Conservation (phyloP, 352 stramenopile species). For the Pythium dissotocum region DNA sequence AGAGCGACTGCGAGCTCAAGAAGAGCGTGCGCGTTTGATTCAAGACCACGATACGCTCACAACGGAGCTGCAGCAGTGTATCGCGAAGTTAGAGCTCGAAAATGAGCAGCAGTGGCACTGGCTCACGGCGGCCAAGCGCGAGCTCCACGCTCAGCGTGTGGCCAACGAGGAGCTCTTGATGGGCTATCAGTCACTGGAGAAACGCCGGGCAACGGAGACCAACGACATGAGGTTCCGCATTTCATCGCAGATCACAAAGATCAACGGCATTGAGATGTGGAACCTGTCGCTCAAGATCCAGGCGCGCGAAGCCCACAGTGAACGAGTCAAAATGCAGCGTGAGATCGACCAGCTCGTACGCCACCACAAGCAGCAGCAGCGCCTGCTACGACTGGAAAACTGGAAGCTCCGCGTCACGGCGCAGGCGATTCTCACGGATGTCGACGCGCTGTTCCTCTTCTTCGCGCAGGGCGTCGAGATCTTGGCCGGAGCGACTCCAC, state of each 20-base stretch:
- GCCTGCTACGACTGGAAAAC: constrained; percentile 57
- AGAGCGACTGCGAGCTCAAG: constrained; percentile 34
- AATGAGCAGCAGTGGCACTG: constrained; percentile 62
- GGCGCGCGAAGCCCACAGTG: constrained; percentile 52
- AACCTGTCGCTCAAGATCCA: constrained; percentile 75
- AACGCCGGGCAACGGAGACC: constrained; percentile 66
- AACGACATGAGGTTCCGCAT: constrained; percentile 84
- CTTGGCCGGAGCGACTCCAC: constrained; percentile 44
- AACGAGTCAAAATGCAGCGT: constrained; percentile 51
- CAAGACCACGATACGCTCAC: constrained; percentile 40
- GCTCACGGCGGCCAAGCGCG: constrained; percentile 65
- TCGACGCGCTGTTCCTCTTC: constrained; percentile 65
- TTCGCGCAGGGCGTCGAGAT: constrained; percentile 63
- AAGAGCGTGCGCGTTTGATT: constrained; percentile 49
- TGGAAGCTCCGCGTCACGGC: constrained; percentile 72
- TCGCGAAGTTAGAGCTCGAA: constrained; percentile 34
- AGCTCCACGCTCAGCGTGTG: constrained; percentile 64
- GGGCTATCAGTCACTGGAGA: constrained; percentile 63
- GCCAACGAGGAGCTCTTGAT: constrained; percentile 71
- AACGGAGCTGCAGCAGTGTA: constrained; percentile 39
- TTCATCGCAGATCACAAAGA: constrained; percentile 59
- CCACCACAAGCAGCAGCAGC: constrained; percentile 70
- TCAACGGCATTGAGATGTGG: constrained; percentile 83
- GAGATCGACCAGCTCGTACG: constrained; percentile 41
- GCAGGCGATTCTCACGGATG: constrained; percentile 66